Conservation (phyloP, 108 stramenopile species). For the Epithemia pelagica region DNA sequence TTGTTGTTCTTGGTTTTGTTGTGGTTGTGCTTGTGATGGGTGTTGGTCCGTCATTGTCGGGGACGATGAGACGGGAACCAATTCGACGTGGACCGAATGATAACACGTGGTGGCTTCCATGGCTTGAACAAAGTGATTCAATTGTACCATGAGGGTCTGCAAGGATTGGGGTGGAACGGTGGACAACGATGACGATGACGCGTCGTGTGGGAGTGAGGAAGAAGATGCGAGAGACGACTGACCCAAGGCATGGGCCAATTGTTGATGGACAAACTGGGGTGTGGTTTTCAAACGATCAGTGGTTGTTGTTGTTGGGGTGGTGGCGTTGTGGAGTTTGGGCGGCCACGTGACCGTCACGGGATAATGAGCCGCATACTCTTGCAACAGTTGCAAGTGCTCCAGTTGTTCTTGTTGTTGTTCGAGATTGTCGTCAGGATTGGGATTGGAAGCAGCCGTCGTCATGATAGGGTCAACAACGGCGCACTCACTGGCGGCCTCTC, state of each 20-base stretch:
- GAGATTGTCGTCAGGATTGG: constrained; percentile 1
- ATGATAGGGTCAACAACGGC: too few species aligned
- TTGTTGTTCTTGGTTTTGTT: not conserved
- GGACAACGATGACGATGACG: too few species aligned
- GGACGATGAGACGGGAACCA: constrained; percentile 12
- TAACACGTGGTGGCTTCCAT: constrained; percentile 55
- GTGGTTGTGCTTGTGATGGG: not conserved
- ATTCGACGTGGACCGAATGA: constrained; percentile 42
- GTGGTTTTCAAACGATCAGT: not conserved
- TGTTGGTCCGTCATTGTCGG: not conserved
- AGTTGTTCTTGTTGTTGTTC: constrained; percentile 11
- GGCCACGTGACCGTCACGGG: not conserved
- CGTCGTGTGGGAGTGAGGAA: too few species aligned
- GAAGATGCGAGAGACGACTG: not conserved
- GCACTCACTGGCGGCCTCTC: too few species aligned
- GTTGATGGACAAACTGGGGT: not conserved
- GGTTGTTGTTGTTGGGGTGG: too few species aligned
- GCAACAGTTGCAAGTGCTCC: constrained; percentile 27
- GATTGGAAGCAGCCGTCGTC: too few species aligned
- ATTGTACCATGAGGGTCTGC: not conserved
- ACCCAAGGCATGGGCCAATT: not conserved
- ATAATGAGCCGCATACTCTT: constrained; percentile 44
- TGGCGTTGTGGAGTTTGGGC: not conserved
- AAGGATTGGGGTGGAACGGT: not conserved
- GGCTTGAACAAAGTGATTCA: constrained; percentile 27